Percentiles rank a stretch among this genome's conserved stretches.
phyloP scores from a whole-genome alignment of 805 yeast genomes.

The Candida chilensis region DNA sequence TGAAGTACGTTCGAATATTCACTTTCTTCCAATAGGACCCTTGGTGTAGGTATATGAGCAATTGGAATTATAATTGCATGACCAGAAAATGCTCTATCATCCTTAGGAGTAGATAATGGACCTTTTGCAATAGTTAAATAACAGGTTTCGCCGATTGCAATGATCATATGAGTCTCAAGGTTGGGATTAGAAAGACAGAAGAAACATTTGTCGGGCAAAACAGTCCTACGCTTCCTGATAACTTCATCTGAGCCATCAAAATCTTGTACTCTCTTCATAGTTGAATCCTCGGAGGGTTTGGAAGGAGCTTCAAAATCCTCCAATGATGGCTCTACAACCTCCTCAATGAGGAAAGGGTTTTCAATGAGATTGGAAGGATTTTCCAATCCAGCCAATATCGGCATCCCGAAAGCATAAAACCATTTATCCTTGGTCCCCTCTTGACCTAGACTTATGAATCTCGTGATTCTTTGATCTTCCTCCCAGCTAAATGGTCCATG shows the following conservation, averaged over 20 bases:
- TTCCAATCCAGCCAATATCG: slow-evolving; percentile 13
- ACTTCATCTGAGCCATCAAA: slow-evolving; percentile 5
- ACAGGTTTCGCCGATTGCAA: slow-evolving; percentile 57
- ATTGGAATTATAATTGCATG: slow-evolving; percentile 79
- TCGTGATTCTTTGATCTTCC: slow-evolving; percentile 29
- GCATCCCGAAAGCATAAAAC: slow-evolving; percentile 62
- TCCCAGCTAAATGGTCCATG: slow-evolving; percentile 51
- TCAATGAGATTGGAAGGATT: slow-evolving; percentile 8
- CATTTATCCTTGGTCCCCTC: slow-evolving; percentile 51
- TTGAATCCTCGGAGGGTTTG: not conserved
- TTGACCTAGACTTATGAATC: slow-evolving; percentile 59
- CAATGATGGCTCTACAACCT: slow-evolving; percentile 3
- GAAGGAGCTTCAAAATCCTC: slow-evolving; percentile 3
- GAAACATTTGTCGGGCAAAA: slow-evolving; percentile 61
- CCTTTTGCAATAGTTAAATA: slow-evolving; percentile 83
- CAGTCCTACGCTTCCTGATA: slow-evolving; percentile 22
- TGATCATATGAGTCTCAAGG: slow-evolving; percentile 70
- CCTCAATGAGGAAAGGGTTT: slow-evolving; percentile 18
- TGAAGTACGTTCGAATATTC: slow-evolving; percentile 12
- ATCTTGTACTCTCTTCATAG: slow-evolving; percentile 2
- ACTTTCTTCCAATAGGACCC: slow-evolving; percentile 12
- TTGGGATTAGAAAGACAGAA: slow-evolving; percentile 79
- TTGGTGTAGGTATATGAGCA: slow-evolving; percentile 38
- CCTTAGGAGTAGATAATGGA: slow-evolving; percentile 53
- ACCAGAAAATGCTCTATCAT: slow-evolving; percentile 53